Percentiles rank a stretch among this genome's conserved stretches.
phyloP scores from a whole-genome alignment of 768 basidiomycete genomes.

The Aureoboletus auriporus region DNA sequence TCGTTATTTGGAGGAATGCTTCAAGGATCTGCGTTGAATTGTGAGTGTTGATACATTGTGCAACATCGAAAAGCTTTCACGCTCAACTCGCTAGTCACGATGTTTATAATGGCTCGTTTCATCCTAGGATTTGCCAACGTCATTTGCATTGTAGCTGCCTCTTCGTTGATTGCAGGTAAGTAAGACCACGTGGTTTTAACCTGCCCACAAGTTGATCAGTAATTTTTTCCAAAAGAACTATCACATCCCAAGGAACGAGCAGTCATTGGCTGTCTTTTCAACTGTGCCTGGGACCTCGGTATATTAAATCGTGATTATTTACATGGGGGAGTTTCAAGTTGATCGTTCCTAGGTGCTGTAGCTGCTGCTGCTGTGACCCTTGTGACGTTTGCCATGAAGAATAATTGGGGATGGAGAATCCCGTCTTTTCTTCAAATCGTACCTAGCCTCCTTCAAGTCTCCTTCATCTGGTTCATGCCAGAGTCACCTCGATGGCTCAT shows the following conservation, averaged over 20 bases:
- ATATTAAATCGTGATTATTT: background rate
- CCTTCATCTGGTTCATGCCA: slow-evolving; percentile 55
- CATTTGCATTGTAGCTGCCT: background rate
- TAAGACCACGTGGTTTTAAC: background rate
- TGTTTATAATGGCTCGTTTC: slow-evolving; percentile 6
- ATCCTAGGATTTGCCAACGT: background rate
- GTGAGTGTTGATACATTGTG: background rate
- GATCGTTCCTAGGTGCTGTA: slow-evolving; percentile 10
- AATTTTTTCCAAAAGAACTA: background rate
- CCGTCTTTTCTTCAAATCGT: slow-evolving; percentile 55
- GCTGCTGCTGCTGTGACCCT: slow-evolving; percentile 51
- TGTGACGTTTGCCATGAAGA: slow-evolving; percentile 56
- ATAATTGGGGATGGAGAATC: slow-evolving; percentile 67
- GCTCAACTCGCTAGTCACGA: background rate
- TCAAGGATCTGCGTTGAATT: slow-evolving; percentile 9
- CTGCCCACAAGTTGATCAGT: background rate
- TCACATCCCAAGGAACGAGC: slow-evolving; percentile 18
- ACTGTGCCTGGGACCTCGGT: background rate
- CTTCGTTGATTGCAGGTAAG: slow-evolving; percentile 7
- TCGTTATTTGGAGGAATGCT: slow-evolving; percentile 5
- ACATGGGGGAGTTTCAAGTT: background rate
- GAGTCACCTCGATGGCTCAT: slow-evolving; percentile 68
- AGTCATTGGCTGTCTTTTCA: slow-evolving; percentile 1
- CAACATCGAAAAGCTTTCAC: background rate
- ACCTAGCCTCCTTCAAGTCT: slow-evolving; percentile 50